Evolutionary conservation across 2,329 filamentous ascomycete species (phyloP).

Genomic region (Xylaria sp.): DNA sequence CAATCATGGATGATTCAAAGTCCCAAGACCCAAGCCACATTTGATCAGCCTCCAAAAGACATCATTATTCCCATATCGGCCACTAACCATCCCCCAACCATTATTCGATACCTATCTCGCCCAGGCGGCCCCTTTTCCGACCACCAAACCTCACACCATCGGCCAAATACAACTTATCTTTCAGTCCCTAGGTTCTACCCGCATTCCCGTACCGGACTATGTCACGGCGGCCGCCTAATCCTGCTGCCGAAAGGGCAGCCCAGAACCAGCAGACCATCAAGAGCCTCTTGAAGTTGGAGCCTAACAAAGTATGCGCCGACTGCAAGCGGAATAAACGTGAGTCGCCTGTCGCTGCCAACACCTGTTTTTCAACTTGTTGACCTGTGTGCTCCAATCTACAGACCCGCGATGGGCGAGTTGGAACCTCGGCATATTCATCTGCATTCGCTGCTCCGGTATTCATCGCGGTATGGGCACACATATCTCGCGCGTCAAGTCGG

Average conservation of each 20-base stretch:
- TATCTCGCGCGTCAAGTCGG: slow-evolving; percentile 97
- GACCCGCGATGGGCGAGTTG: slow-evolving; percentile 99
- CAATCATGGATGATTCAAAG: slow-evolving; percentile 18
- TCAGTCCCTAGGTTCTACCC: slow-evolving; percentile 2
- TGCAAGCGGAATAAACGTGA: slow-evolving; percentile 98
- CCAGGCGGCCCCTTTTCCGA: no score
- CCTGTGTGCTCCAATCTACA: slow-evolving; percentile 50
- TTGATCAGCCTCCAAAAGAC: slow-evolving; percentile 27
- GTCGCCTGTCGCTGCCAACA: slow-evolving; percentile 48
- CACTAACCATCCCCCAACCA: background rate
- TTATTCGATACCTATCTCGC: no score
- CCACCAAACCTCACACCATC: slow-evolving; percentile 5
- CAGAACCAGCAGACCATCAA: slow-evolving; percentile 96
- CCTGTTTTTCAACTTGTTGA: slow-evolving; percentile 9
- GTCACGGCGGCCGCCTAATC: slow-evolving; percentile 81
- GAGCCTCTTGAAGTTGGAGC: slow-evolving; percentile 90
- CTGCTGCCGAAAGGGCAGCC: slow-evolving; percentile 85
- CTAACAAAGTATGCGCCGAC: slow-evolving; percentile 96
- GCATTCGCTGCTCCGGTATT: slow-evolving; percentile 98
- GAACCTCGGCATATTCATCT: slow-evolving; percentile 97
- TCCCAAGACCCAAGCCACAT: slow-evolving; percentile 13
- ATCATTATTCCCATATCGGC: slow-evolving; percentile 21
- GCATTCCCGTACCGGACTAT: slow-evolving; percentile 58
- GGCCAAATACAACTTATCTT: background rate
- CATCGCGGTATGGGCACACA: slow-evolving; percentile 99